phyloP scores from a whole-genome alignment of 768 basidiomycete genomes.

The Scleroderma citrinum region DNA sequence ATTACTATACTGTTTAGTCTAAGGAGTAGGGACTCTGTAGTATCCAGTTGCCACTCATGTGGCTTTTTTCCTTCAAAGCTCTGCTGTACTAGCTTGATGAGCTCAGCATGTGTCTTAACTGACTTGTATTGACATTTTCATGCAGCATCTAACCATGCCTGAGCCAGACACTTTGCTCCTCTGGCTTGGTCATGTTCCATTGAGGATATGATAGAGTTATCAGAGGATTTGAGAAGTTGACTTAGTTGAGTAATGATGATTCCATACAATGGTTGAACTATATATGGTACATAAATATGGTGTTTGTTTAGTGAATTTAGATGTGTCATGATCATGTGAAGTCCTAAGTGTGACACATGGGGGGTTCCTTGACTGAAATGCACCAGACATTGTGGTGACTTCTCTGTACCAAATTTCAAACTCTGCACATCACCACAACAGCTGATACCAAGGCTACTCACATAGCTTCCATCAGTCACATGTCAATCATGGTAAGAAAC shows the following conservation, averaged over 20 bases:
- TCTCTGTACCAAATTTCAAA: neutral
- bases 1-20: slow-evolving; percentile 31
- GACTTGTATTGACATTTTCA: slow-evolving; percentile 8
- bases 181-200: neutral
- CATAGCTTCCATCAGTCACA: too few relatives aligned
- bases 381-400: slow-evolving; percentile 4
- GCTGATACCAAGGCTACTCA: neutral
- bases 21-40: slow-evolving; percentile 29
- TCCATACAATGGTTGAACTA: neutral
- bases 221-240: too few relatives aligned
- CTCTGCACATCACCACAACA: neutral
- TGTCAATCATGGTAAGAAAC: too few relatives aligned
- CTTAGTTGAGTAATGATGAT: neutral
- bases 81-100: slow-evolving; percentile 8
- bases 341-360: neutral
- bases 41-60: slow-evolving; percentile 36
- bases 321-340: neutral
- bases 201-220: neutral
- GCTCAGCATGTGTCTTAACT: slow-evolving; percentile 8
- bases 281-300: neutral
- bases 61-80: slow-evolving; percentile 12
- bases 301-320: neutral
- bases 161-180: neutral
- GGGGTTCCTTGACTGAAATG: neutral
- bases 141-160: slow-evolving; percentile 10